Base-by-base conservation (phyloP, 2,329 filamentous ascomycete species). In the Exophiala bonariae region DNA sequence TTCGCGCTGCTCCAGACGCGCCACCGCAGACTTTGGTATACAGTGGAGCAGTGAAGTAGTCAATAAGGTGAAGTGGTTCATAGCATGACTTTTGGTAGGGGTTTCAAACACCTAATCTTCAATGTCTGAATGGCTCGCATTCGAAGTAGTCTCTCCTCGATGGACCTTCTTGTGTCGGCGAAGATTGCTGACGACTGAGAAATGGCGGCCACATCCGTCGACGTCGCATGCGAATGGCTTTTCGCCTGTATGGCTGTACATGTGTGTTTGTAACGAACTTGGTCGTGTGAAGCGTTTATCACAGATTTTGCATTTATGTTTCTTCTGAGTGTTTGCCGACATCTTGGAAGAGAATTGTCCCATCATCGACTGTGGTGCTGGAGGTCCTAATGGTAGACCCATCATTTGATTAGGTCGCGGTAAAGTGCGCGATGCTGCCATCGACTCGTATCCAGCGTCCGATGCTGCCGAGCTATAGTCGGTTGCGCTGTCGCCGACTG, bases 281-380 rank as follows among this genome's bases (percentile, higher is more conserved):
- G 92, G 92, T 44, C 92, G 82, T 2, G 92, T 96, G 68, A 97
- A 97, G 34, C 92, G 84, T 79, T 97, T 96, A 71, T 96, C 92
- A 75, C 92, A 97, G 50, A 97, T 88, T 74, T 96, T 96, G 81
- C 92, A 97, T 77, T 96, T 96, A 75, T 97, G 93, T 78, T 97
- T 97, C 83, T 97, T 97, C 66, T 96, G 90, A 8, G 92, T 93
- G 72, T 89, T 96, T 14, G 89, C 91, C 0, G 90, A 91, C 42
- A 96, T 85, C 72, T 96, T 96, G 55, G 92, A 96, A 71, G 89
- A 96, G 74, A 97, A 97, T 62, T 95, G 91, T 42, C 89, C 84
- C 93, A 99, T 99, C 90, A 99, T 96, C 1, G 91, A 95, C 65
- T 95, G 88, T 2, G 90, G 91, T 14, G 89, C 89, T 1, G 90